Percentiles rank a stretch among this genome's conserved stretches.
Evolutionary conservation across 2,329 filamentous ascomycete species (phyloP).

Genomic region (Huntiella abstrusa): DNA sequence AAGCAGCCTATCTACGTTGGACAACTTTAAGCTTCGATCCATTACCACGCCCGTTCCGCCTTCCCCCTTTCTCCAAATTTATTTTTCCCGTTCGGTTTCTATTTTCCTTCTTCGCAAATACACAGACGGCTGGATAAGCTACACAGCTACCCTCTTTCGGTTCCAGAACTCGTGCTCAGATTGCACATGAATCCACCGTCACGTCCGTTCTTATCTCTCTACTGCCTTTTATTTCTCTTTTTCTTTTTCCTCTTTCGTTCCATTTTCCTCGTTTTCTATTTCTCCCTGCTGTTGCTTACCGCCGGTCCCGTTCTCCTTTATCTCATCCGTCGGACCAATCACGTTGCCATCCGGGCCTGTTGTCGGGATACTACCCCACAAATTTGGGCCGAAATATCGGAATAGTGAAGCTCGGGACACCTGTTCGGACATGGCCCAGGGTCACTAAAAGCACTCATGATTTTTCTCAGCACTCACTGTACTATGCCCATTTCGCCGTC

Average conservation of each 20-base stretch:
- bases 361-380: too few relatives aligned
- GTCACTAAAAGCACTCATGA: too few relatives aligned
- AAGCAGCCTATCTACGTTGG: constrained; percentile 13
- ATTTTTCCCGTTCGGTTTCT: neutral
- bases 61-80: neutral
- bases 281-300: neutral
- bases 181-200: neutral
- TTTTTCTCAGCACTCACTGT: too few relatives aligned
- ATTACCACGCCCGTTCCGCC: neutral
- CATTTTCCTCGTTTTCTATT: neutral
- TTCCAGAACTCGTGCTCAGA: neutral
- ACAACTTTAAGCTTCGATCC: neutral
- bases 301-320: neutral
- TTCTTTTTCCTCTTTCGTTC: neutral
- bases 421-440: too few relatives aligned
- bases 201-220: neutral
- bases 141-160: constrained; percentile 1
- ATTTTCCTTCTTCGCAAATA: neutral
- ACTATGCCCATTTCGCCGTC: too few relatives aligned
- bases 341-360: too few relatives aligned
- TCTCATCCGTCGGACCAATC: neutral
- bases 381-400: too few relatives aligned
- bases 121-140: constrained; percentile 6
- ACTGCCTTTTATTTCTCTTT: neutral
- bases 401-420: too few relatives aligned